These are phyloP conservation scores for Aspergillus diversus DNA, from an alignment of 495 filamentous ascomycete species.

Conservation along the genomic window DNA sequence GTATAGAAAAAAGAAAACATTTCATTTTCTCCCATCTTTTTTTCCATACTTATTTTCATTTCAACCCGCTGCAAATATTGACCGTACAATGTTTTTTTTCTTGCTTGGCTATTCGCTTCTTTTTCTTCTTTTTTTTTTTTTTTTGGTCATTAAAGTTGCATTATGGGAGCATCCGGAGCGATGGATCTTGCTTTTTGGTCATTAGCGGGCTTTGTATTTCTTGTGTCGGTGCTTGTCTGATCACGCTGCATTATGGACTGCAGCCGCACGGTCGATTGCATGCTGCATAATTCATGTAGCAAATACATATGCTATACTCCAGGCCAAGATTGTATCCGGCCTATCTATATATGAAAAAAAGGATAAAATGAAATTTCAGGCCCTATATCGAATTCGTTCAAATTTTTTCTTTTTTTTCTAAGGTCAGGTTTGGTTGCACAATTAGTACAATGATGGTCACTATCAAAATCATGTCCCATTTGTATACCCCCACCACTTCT, in stretches of 20 bases:
- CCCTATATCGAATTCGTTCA: background rate
- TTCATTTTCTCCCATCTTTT: background rate
- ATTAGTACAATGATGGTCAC: background rate
- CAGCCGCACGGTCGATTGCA: background rate
- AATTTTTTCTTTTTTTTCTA: background rate
- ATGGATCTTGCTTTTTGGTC: background rate
- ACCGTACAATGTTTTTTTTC: background rate
- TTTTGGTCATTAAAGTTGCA: background rate
- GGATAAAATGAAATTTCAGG: constrained; percentile 2
- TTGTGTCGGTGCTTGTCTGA: background rate
- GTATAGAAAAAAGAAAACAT: constrained; percentile 44
- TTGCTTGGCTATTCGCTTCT: background rate
- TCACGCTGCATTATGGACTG: background rate
- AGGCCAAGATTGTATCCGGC: background rate
- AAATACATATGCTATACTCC: background rate
- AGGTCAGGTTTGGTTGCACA: background rate
- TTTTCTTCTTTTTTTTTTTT: background rate
- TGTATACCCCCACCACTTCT: background rate
- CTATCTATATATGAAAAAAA: constrained; percentile 4
- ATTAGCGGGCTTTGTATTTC: background rate
- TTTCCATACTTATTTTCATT: background rate
- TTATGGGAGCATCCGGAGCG: constrained; percentile 6
- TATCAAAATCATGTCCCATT: background rate
- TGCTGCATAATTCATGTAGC: constrained; percentile 1
- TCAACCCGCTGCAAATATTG: background rate